phyloP scores from a whole-genome alignment of 768 basidiomycete species.

The Agaricus subrufescens region DNA sequence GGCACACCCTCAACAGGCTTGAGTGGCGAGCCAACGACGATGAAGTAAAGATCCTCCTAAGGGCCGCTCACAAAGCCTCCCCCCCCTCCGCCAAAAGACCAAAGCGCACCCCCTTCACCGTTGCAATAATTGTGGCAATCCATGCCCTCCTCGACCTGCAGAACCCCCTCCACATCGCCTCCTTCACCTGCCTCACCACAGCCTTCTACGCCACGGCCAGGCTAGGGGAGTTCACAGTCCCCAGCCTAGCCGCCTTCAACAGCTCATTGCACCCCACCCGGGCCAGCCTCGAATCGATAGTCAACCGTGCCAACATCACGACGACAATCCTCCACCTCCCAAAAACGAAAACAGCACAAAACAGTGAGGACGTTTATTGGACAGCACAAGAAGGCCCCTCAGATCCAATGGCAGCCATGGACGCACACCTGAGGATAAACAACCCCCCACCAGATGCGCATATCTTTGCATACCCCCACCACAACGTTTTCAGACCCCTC shows the following conservation, averaged over 20 bases:
- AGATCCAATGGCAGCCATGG: slow-evolving; percentile 16
- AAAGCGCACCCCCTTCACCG: slow-evolving; percentile 14
- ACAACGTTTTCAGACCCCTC: slow-evolving; percentile 14
- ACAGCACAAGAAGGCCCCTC: slow-evolving; percentile 12
- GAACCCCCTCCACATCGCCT: slow-evolving; percentile 19
- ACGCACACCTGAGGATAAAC: slow-evolving; percentile 22
- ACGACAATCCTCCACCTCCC: slow-evolving; percentile 8
- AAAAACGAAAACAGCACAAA: not conserved
- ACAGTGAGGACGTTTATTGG: slow-evolving; percentile 5
- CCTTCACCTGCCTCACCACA: slow-evolving; percentile 22
- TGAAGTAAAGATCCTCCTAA: slow-evolving; percentile 5
- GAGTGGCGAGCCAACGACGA: slow-evolving; percentile 15
- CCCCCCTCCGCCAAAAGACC: slow-evolving; percentile 12
- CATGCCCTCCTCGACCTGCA: slow-evolving; percentile 12
- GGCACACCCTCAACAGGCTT: slow-evolving; percentile 25
- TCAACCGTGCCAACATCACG: not conserved
- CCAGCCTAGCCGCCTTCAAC: slow-evolving; percentile 14
- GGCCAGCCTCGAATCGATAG: slow-evolving; percentile 12
- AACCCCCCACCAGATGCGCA: slow-evolving; percentile 12
- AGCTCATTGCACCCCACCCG: slow-evolving; percentile 9
- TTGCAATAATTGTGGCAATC: slow-evolving; percentile 4
- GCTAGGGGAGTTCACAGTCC: slow-evolving; percentile 21
- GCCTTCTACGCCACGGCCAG: slow-evolving; percentile 16
- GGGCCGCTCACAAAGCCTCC: slow-evolving; percentile 8
- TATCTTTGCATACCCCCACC: slow-evolving; percentile 8